Evolutionary conservation across 805 yeast species (phyloP).

Genomic region (Kuraishia piskuri): DNA sequence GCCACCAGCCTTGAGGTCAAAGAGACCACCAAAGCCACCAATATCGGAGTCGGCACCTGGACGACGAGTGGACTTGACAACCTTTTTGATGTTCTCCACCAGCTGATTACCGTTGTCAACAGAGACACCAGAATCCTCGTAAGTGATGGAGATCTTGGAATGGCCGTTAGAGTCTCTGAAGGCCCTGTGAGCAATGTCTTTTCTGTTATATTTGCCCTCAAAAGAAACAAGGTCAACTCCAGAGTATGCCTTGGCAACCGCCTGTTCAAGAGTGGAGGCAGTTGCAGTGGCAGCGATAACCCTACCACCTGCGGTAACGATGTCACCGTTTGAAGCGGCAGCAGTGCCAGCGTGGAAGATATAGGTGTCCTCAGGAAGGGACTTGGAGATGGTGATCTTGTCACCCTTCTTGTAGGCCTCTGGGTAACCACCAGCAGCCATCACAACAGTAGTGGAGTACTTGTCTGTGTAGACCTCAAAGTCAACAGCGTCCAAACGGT

Average conservation of each 20-base stretch:
- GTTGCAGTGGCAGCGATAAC: conserved; percentile 92
- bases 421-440: conserved; percentile 98
- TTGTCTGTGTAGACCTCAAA: conserved; percentile 44
- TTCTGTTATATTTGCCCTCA: conserved; percentile 72
- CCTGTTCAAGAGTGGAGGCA: conserved; percentile 64
- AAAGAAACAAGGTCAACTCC: conserved; percentile 77
- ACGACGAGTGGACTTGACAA: conserved; percentile 88
- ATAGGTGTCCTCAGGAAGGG: conserved; percentile 48
- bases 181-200: conserved; percentile 94
- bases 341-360: conserved; percentile 98
- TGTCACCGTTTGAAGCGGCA: conserved; percentile 36
- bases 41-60: conserved; percentile 96
- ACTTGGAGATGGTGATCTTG: conserved; percentile 48
- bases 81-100: conserved; percentile 82
- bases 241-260: conserved; percentile 78
- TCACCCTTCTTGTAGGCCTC: conserved; percentile 82
- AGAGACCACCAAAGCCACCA: conserved; percentile 98
- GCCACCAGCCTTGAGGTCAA: conserved; percentile 85
- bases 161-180: conserved; percentile 44
- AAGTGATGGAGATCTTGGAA: conserved; percentile 50
- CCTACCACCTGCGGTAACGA: conserved; percentile 91
- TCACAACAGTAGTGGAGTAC: conserved; percentile 85
- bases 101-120: conserved; percentile 91
- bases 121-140: conserved; percentile 94
- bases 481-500: conserved; percentile 77